Conservation (phyloP, 2,329 filamentous ascomycete genomes). For the Colletotrichum siamense region DNA sequence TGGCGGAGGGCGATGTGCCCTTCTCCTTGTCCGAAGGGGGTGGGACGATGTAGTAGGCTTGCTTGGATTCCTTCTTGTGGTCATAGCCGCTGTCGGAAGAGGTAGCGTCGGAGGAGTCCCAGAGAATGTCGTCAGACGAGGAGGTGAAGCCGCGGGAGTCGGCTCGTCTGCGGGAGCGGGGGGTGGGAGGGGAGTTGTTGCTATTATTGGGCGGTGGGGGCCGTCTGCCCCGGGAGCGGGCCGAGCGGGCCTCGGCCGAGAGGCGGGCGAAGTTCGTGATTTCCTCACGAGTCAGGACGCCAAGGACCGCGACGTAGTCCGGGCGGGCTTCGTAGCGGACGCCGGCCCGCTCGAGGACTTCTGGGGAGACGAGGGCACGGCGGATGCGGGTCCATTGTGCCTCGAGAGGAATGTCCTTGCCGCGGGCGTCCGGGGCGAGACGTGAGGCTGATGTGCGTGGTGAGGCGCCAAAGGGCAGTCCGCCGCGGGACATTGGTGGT, state of each 20-base stretch:
- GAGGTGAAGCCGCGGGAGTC: slow-evolving; percentile 14
- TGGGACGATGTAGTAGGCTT: slow-evolving; percentile 46
- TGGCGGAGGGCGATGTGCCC: slow-evolving; percentile 36
- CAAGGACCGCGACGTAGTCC: slow-evolving; percentile 65
- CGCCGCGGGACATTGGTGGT: slow-evolving; percentile 33
- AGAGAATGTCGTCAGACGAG: slow-evolving; percentile 28
- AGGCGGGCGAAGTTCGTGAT: slow-evolving; percentile 57
- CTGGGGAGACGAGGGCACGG: slow-evolving; percentile 60
- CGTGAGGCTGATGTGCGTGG: slow-evolving; percentile 33
- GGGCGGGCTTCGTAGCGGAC: slow-evolving; percentile 66
- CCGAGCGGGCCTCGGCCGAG: slow-evolving; percentile 52
- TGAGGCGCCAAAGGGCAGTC: slow-evolving; percentile 9
- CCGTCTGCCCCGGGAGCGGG: slow-evolving; percentile 31
- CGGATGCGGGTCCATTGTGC: slow-evolving; percentile 66
- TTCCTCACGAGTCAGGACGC: slow-evolving; percentile 56
- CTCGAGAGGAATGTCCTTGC: slow-evolving; percentile 60
- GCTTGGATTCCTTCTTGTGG: slow-evolving; percentile 31
- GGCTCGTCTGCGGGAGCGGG: neutral
- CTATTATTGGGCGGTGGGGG: slow-evolving; percentile 6
- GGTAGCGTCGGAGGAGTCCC: slow-evolving; percentile 32
- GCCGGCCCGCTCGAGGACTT: slow-evolving; percentile 59
- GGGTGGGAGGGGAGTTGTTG: slow-evolving; percentile 1
- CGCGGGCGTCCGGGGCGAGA: slow-evolving; percentile 62
- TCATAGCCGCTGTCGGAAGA: slow-evolving; percentile 26
- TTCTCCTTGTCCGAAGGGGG: slow-evolving; percentile 32